A percentile compares a stretch with the other conserved stretches of the same genome.
Evolutionary conservation across 192 early-diverging fungal genomes (phyloP).

Genomic region (Coemansia umbellata): DNA sequence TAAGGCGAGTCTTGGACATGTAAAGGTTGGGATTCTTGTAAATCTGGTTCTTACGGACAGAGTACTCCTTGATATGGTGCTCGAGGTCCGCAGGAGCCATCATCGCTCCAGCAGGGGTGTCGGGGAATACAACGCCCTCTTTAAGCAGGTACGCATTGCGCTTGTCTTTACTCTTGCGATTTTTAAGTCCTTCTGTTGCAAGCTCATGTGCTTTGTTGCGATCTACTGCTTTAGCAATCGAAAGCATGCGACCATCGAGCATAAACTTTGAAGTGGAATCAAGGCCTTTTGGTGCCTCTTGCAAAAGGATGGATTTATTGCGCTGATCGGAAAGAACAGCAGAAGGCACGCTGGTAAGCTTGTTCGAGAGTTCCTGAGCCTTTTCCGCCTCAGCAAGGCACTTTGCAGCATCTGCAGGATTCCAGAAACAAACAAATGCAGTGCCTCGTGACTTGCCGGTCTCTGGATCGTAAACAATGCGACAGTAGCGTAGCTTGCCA

Average conservation of each 20-base stretch:
- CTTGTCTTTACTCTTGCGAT: constrained; percentile 69
- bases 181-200: constrained; percentile 55
- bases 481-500: constrained; percentile 68
- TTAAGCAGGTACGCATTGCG: constrained; percentile 87
- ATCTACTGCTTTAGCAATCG: constrained; percentile 76
- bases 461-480: constrained; percentile 76
- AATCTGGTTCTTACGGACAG: constrained; percentile 74
- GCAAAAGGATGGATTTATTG: constrained; percentile 52
- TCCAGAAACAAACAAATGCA: constrained; percentile 88
- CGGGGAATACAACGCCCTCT: constrained; percentile 87
- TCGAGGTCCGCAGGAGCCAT: constrained; percentile 78
- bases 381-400: constrained; percentile 72
- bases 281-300: constrained; percentile 35
- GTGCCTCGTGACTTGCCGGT: constrained; percentile 88
- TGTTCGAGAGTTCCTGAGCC: constrained; percentile 53
- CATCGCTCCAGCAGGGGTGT: constrained; percentile 69
- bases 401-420: constrained; percentile 63
- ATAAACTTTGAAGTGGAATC: constrained; percentile 54
- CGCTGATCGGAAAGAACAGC: constrained; percentile 20
- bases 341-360: constrained; percentile 42
- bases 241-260: constrained; percentile 79
- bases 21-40: constrained; percentile 84
- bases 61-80: constrained; percentile 72
- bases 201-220: constrained; percentile 64
- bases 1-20: constrained; percentile 83